Evolutionary conservation across 805 yeast species (phyloP).

Genomic region (Candida anglica): DNA sequence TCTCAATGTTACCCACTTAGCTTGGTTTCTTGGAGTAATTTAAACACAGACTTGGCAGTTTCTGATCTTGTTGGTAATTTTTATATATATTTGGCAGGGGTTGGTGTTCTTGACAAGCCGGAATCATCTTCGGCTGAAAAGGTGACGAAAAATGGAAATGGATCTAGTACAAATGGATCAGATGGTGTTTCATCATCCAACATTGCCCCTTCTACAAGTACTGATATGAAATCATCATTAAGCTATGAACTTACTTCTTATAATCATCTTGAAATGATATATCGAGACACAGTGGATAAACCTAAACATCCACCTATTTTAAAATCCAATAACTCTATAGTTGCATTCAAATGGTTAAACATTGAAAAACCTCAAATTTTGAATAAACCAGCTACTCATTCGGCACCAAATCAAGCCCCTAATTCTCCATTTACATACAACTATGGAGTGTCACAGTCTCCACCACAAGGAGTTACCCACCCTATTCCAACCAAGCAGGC

Average conservation of each 20-base stretch:
- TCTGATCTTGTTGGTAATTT: conserved; percentile 68
- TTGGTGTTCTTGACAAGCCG: conserved; percentile 20
- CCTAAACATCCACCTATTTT: conserved; percentile 6
- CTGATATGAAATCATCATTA: conserved; percentile 16
- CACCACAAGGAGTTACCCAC: conserved; percentile 60
- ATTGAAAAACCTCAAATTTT: conserved; percentile 64
- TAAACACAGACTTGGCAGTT: conserved; percentile 78
- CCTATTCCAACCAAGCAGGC: conserved; percentile 70
- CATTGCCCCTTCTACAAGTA: not conserved
- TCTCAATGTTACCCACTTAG: conserved; percentile 29
- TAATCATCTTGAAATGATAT: conserved; percentile 46
- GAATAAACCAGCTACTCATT: conserved; percentile 50
- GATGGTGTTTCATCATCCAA: not conserved
- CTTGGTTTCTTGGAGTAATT: conserved; percentile 66
- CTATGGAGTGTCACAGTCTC: conserved; percentile 58
- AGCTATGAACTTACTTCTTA: conserved; percentile 41
- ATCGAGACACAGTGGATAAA: conserved; percentile 32
- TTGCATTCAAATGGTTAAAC: conserved; percentile 69
- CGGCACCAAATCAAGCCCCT: conserved; percentile 5
- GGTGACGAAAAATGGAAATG: conserved; percentile 16
- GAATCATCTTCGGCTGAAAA: conserved; percentile 2
- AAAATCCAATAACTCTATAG: conserved; percentile 11
- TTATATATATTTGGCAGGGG: conserved; percentile 39
- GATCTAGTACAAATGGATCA: conserved; percentile 6
- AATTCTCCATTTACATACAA: conserved; percentile 29